Base-by-base conservation (phyloP, 2,329 filamentous ascomycete species). In the Diaporthe sp. region DNA sequence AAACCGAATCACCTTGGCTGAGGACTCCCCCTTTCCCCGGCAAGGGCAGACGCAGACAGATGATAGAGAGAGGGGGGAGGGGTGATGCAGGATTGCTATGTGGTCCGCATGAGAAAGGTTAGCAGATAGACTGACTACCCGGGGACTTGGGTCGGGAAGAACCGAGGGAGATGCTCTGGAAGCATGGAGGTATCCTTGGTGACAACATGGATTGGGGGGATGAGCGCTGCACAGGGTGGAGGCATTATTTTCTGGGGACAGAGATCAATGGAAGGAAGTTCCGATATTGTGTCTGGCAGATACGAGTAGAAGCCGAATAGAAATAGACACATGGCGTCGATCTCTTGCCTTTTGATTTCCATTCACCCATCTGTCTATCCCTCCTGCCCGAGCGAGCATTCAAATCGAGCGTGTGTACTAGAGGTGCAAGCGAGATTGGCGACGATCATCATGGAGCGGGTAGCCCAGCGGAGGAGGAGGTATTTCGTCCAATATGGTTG, bases 311-410 rank as follows among this genome's bases (percentile, higher is more conserved):
- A 22, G 12, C 10, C 17, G 47, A 37, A 66, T 66, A 66, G 61
- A 66, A 66, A 66, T 66, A 66, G 61, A 66, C 61, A 66, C 61
- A 37, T 4, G 61, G 5, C 42, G 61, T 51, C 61, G 44, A 66
- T 66, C 61, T 66, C 30, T n/a, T 51, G 44, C 61, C 30, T 66
- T n/a, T 51, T 37, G 61, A 37, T 51, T 37, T 30, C 27, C 61
- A 47, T 22, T 22, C 27, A 25, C n/a, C 42, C 27, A 51, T 66
- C 32, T 66, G 61, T 35, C 42, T 37, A 1, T 50, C 22, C 27
- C 19, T 66, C 44, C n/a, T n/a, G n/a, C n/a, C n/a, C n/a, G n/a
- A n/a, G 22, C 30, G 44, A 66, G 44, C 22, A 37, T 25, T 66
- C 61, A 37, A 37, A 66, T 51, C 22, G 15, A 37, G 39, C 19